Evolutionary conservation across 805 yeast species (phyloP).

Genomic region (Hermanozyma aechmeae): DNA sequence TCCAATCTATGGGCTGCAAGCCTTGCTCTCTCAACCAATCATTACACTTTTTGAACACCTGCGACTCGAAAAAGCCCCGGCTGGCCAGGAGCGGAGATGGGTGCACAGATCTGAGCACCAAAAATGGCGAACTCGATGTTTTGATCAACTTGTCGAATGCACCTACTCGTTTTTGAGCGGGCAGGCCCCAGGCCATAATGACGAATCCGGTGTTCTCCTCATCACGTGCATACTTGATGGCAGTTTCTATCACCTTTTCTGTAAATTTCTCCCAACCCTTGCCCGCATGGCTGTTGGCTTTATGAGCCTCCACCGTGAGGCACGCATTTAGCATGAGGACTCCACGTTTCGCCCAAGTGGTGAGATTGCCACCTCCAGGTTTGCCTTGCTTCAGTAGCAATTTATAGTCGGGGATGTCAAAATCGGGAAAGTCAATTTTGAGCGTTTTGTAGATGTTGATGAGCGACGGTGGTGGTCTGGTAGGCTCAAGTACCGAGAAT

Average conservation of each 20-base stretch:
- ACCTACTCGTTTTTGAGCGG: conserved; percentile 57
- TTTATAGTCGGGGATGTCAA: conserved; percentile 41
- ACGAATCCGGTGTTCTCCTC: conserved; percentile 41
- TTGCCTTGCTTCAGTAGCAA: conserved; percentile 13
- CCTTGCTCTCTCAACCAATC: conserved; percentile 54
- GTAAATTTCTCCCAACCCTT: conserved; percentile 93
- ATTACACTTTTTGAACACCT: conserved; percentile 69
- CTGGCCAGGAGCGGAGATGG: conserved; percentile 93
- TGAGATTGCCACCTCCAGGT: conserved; percentile 55
- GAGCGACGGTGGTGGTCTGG: conserved; percentile 76
- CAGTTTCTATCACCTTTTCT: conserved; percentile 48
- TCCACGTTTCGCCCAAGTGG: conserved; percentile 82
- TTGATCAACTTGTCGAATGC: conserved; percentile 16
- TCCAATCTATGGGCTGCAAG: conserved; percentile 58
- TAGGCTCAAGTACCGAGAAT: conserved; percentile 78
- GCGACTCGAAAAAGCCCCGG: conserved; percentile 68
- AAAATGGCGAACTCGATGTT: conserved; percentile 23
- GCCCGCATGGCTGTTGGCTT: conserved; percentile 85
- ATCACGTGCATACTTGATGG: conserved; percentile 38
- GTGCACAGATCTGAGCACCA: conserved; percentile 69
- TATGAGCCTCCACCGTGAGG: conserved; percentile 85
- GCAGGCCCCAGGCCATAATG: conserved; percentile 75
- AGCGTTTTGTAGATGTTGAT: conserved; percentile 80
- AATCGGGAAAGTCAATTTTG: conserved; percentile 55
- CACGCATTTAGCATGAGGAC: conserved; percentile 82